Conservation (phyloP, 805 yeast species). For the Jamesozyma lodderae region DNA sequence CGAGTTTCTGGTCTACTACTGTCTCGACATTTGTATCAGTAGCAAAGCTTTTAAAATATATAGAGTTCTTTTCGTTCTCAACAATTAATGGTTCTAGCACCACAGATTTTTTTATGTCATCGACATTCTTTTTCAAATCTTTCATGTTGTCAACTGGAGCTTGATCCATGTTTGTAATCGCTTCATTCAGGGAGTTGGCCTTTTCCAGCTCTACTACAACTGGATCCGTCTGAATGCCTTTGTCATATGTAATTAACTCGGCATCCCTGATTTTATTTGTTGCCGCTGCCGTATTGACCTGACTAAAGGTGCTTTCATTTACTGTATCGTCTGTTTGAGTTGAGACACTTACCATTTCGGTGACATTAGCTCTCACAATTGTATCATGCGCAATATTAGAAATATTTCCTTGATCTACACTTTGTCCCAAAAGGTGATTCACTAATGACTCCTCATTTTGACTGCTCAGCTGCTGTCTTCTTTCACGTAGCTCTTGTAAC, state of each 20-base stretch:
- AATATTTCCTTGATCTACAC: no score
- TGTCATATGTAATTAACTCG: slow-evolving; percentile 17
- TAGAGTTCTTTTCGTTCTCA: slow-evolving; percentile 1
- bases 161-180: no score
- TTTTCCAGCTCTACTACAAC: no score
- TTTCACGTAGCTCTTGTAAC: slow-evolving; percentile 43
- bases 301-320: background rate
- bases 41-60: background rate
- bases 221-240: slow-evolving; percentile 19
- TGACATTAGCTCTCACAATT: no score
- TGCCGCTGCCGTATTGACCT: background rate
- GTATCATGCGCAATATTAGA: no score
- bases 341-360: slow-evolving; percentile 11
- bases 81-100: background rate
- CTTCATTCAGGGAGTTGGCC: no score
- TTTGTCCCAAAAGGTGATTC: slow-evolving; percentile 7
- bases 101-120: background rate
- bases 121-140: no score
- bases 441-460: slow-evolving; percentile 6
- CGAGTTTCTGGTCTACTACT: background rate
- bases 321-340: slow-evolving; percentile 17
- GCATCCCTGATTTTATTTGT: background rate
- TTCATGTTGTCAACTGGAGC: no score
- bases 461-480: slow-evolving; percentile 27
- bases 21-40: background rate